Base-by-base conservation (phyloP, 208 protist genomes). In the Naegleria gruberi region DNA sequence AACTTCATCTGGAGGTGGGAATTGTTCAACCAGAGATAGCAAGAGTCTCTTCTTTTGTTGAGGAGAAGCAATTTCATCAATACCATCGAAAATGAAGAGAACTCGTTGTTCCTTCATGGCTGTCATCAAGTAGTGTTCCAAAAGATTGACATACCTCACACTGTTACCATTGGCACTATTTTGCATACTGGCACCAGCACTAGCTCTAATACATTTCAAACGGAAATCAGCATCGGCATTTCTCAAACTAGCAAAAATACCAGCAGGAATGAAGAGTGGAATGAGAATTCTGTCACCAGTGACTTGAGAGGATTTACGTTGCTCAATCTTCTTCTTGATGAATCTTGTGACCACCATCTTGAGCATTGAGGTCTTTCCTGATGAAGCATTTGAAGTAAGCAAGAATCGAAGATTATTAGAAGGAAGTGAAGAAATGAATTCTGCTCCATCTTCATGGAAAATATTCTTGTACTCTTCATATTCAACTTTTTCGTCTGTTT, bases 61-160 rank as follows among this genome's bases (percentile, higher is more conserved):
- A 30, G 65, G 65, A 77, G 30, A 37, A 42, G 84, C 84, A 37
- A 42, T 42, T 88, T 88, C 84, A 42, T 88, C 84, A 3, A 88
- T 4, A 42, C 84, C 84, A 65, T 88, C 84, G 30, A 88, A 65
- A 34, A 88, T 34, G 6, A 88, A 43, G 3, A 88, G 6, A 4
- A 42, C 84, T 10, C 34, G 26, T 19, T 88, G 4, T 37, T 88
- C 19, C 26, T 42, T 65, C 12, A 88, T 65, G 0, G 45, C 45
- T 43, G 8, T 34, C 10, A 88, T 42, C 6, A 88, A n/a, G n/a
- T 73, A 88, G 42, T 88, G 45, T 88, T 88, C 84, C 26, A 88
- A 46, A 10, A 6, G 2, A 43, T 47, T 34, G 2, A n/a, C 4
- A 65, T 88, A 88, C 43, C 30, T 47, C 8, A 88, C n/a, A 34